These are phyloP conservation scores for Ceratobasidium theobromae DNA, from an alignment of 1,284 basidiomycete genomes.

Conservation along the genomic window DNA sequence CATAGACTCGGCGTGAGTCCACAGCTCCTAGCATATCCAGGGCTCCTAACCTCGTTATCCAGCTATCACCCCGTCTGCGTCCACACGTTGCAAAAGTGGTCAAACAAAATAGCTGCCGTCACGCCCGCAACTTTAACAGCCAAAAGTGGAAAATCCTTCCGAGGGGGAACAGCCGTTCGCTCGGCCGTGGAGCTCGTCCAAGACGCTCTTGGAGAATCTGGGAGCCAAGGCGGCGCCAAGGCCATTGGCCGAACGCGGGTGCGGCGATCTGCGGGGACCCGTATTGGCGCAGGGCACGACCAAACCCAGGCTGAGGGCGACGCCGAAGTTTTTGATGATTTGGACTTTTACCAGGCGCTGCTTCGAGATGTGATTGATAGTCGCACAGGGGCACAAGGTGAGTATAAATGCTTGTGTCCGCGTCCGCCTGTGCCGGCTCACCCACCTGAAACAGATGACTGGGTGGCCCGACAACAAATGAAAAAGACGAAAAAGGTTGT, in stretches of 20 bases:
- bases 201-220: constrained; percentile 57
- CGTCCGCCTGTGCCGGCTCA: constrained; percentile 34
- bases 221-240: no score
- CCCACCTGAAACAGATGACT: constrained; percentile 53
- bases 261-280: constrained; percentile 39
- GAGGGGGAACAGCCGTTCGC: constrained; percentile 42
- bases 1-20: constrained; percentile 60
- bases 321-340: constrained; percentile 76
- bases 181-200: constrained; percentile 69
- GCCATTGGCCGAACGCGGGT: constrained; percentile 37
- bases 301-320: constrained; percentile 46
- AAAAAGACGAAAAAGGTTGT: constrained; percentile 74
- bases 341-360: constrained; percentile 87
- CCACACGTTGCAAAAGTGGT: constrained; percentile 87
- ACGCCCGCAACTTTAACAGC: constrained; percentile 72
- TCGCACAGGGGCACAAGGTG: constrained; percentile 45
- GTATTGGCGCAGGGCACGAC: constrained; percentile 47
- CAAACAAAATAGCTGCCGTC: constrained; percentile 88
- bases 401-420: constrained; percentile 24
- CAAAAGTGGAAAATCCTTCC: constrained; percentile 66
- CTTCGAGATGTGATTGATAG: constrained; percentile 85
- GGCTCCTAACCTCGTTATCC: constrained; percentile 28
- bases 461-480: constrained; percentile 61
- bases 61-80: constrained; percentile 70
- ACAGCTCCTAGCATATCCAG: not conserved